Base-by-base conservation (phyloP, 108 stramenopile species). In the Skeletonema potamos region DNA sequence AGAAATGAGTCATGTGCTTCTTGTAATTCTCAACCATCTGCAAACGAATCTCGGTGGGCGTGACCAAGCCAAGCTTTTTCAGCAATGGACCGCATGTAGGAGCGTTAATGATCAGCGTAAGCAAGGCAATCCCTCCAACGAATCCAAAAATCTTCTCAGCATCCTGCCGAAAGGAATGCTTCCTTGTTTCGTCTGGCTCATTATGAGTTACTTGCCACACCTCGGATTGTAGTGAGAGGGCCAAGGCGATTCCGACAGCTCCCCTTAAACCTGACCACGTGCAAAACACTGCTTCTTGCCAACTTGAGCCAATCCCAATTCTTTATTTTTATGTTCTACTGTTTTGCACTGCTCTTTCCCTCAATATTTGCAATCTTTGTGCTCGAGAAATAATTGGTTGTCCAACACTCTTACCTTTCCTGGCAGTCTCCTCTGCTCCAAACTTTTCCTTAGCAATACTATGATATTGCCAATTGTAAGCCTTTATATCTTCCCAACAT, bases 41-140 rank as follows among this genome's bases (percentile, higher is more conserved):
- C 55, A 72, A 29, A 30, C 89, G 74, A 17, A 71, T 66, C n/a
- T 83, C 84, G 0, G 82, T 79, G 0, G 84, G 71, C 29, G 85
- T 70, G n/a, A 81, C 82, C 20, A 89, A 72, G n/a, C 86, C 85
- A 6, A 87, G 61, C 51, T 56, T 72, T 8, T 57, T 62, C 58
- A 89, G 62, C 10, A 89, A 54, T 18, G 89, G 89, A 11, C 81
- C 86, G 24, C 81, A 70, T 15, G 77, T 68, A 0, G 73, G 57
- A 36, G 80, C 89, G 60, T 89, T 89, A 18, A 89, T 82, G 17
- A 74, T 36, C 26, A 88, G 72, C 0, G 87, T 85, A 17, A 83
- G 43, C 27, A 88, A 74, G 3, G 87, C 82, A 17, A 88, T 74
- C 1, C 87, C 87, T 1, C 84, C 84, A 12, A 83, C 68, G 59